Percentiles rank a stretch among this genome's conserved stretches.
phyloP scores from a whole-genome alignment of 306 rosid genomes.

The Castanea sativa region DNA sequence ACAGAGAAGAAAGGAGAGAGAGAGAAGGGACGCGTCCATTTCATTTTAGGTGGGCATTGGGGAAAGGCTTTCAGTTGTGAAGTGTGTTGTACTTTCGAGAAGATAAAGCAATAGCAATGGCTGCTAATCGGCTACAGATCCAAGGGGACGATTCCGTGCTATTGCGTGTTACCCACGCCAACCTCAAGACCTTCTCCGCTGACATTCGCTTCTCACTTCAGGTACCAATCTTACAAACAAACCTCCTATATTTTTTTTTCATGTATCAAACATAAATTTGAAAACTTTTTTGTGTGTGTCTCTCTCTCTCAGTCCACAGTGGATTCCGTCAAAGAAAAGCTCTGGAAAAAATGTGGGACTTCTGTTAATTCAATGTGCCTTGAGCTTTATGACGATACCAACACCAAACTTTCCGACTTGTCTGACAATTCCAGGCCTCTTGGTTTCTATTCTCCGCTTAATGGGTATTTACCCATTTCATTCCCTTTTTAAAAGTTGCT shows the following conservation, averaged over 20 bases:
- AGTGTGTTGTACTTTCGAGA: too few relatives aligned
- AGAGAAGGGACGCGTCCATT: too few relatives aligned
- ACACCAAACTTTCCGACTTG: conserved; percentile 62
- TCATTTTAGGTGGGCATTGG: too few relatives aligned
- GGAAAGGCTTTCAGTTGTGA: too few relatives aligned
- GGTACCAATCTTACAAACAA: conserved; percentile 25
- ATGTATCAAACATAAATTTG: too few relatives aligned
- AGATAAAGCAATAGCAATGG: too few relatives aligned
- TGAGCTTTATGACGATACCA: conserved; percentile 61
- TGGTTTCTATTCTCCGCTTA: conserved; percentile 75
- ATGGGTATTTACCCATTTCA: conserved; percentile 51
- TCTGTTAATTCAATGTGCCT: conserved; percentile 72
- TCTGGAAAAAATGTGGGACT: conserved; percentile 82
- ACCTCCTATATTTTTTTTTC: neutral
- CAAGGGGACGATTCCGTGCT: conserved; percentile 62
- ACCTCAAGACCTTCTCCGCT: conserved; percentile 65
- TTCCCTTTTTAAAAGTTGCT: neutral
- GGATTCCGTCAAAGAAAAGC: conserved; percentile 76
- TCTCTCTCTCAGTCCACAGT: conserved; percentile 41
- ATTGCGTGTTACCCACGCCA: conserved; percentile 68
- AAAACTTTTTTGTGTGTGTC: neutral
- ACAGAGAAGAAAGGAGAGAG: too few relatives aligned
- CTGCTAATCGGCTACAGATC: conserved; percentile 53
- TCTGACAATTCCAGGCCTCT: conserved; percentile 57
- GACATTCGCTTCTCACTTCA: conserved; percentile 72